Percentiles rank a stretch among this genome's conserved stretches.
phyloP scores from a whole-genome alignment of 2,329 filamentous ascomycete species.

The Cladosporium sp. region DNA sequence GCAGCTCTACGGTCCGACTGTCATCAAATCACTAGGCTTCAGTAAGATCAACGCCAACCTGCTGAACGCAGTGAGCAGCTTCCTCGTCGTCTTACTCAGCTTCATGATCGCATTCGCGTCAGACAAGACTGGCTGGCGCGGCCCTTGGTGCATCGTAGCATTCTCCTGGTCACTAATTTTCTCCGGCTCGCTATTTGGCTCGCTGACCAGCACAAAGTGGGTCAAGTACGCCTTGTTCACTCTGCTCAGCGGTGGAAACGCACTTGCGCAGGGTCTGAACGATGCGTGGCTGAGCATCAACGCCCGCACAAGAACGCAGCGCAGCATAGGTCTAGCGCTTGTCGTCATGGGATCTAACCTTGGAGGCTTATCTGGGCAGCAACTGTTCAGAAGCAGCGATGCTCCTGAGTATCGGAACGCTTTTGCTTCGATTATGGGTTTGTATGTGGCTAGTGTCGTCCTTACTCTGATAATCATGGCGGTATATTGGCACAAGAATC shows the following conservation, averaged over 20 bases:
- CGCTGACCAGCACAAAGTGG: neutral
- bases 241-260: neutral
- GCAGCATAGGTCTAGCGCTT: neutral
- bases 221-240: neutral
- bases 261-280: neutral
- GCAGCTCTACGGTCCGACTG: neutral
- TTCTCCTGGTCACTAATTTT: neutral
- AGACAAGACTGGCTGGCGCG: neutral
- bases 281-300: neutral
- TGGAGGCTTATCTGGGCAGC: neutral
- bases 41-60: neutral
- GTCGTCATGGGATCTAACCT: neutral
- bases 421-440: neutral
- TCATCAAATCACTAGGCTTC: neutral
- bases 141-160: neutral
- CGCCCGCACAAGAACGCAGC: neutral
- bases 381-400: neutral
- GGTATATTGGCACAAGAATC: too few species aligned
- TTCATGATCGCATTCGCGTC: neutral
- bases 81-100: neutral
- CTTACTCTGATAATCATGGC: neutral
- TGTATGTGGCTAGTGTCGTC: neutral
- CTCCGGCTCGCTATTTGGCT: neutral
- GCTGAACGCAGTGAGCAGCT: neutral
- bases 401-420: neutral